A percentile compares a stretch with the other conserved stretches of the same genome.
Conservation (phyloP, 306 rosid species). For the Vicia villosa region DNA sequence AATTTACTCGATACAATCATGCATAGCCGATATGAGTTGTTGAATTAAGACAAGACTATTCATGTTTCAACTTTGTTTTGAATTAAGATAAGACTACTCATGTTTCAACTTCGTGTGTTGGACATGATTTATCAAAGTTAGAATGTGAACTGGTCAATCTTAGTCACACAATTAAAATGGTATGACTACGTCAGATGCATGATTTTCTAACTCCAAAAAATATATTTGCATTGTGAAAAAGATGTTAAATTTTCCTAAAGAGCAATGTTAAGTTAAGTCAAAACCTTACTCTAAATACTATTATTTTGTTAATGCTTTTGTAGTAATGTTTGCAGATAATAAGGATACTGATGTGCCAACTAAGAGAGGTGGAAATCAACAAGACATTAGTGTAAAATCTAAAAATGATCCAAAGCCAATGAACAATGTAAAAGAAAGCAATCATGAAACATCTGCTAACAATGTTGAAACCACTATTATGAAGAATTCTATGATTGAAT, state of each 20-base stretch:
- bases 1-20: neutral
- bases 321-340: slow-evolving; percentile 32
- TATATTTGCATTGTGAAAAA: neutral
- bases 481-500: slow-evolving; percentile 7
- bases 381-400: neutral
- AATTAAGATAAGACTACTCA: neutral
- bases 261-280: neutral
- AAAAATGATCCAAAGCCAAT: neutral
- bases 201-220: neutral
- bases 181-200: neutral
- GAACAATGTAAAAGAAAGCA: slow-evolving; percentile 18
- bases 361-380: slow-evolving; percentile 11
- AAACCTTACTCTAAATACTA: neutral
- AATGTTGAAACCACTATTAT: neutral
- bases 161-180: neutral
- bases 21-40: neutral
- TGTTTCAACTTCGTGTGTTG: neutral
- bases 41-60: neutral
- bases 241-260: neutral
- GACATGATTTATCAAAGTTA: neutral
- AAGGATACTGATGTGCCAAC: slow-evolving; percentile 1
- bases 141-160: neutral
- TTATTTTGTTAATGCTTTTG: slow-evolving; percentile 5
- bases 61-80: neutral
- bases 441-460: neutral